Conservation (phyloP, 1,284 basidiomycete species). For the Sphaerobolus stellatus region DNA sequence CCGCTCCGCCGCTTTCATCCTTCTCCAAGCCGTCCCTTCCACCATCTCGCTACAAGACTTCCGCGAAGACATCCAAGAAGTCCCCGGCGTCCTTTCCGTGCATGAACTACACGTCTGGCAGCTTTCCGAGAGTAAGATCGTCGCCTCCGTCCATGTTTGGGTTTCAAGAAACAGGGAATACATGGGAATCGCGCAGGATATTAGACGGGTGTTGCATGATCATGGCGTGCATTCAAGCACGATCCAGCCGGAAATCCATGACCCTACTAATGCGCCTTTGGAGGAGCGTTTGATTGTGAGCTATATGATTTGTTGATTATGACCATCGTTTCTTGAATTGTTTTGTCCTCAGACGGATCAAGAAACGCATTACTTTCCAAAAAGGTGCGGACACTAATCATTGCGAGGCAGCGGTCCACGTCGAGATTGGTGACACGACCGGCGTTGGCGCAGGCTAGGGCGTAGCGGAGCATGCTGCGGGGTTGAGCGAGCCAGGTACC, state of each 20-base stretch:
- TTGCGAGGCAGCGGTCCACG: slow-evolving; percentile 57
- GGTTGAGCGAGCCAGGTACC: slow-evolving; percentile 44
- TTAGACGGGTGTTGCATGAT: slow-evolving; percentile 81
- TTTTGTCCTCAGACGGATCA: not conserved
- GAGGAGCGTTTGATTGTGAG: slow-evolving; percentile 44
- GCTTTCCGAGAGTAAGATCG: slow-evolving; percentile 82
- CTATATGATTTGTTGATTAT: slow-evolving; percentile 7
- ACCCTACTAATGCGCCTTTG: slow-evolving; percentile 40
- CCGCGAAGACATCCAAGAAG: slow-evolving; percentile 71
- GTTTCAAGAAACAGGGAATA: slow-evolving; percentile 82
- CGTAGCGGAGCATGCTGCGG: slow-evolving; percentile 51
- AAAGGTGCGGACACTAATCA: slow-evolving; percentile 57
- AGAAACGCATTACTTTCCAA: slow-evolving; percentile 41
- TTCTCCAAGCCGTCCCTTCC: slow-evolving; percentile 94
- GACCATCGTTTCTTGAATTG: slow-evolving; percentile 20
- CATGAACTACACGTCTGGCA: slow-evolving; percentile 99
- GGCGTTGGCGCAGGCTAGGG: slow-evolving; percentile 51
- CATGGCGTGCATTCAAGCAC: slow-evolving; percentile 95
- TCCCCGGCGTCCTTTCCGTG: slow-evolving; percentile 87
- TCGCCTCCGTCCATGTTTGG: slow-evolving; percentile 95
- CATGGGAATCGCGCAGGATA: slow-evolving; percentile 85
- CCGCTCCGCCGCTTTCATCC: slow-evolving; percentile 91
- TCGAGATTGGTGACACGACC: slow-evolving; percentile 64
- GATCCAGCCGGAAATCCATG: slow-evolving; percentile 80
- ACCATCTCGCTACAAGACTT: slow-evolving; percentile 89